phyloP scores from a whole-genome alignment of 2,329 filamentous ascomycete genomes.

The Dactylellina haptotyla region DNA sequence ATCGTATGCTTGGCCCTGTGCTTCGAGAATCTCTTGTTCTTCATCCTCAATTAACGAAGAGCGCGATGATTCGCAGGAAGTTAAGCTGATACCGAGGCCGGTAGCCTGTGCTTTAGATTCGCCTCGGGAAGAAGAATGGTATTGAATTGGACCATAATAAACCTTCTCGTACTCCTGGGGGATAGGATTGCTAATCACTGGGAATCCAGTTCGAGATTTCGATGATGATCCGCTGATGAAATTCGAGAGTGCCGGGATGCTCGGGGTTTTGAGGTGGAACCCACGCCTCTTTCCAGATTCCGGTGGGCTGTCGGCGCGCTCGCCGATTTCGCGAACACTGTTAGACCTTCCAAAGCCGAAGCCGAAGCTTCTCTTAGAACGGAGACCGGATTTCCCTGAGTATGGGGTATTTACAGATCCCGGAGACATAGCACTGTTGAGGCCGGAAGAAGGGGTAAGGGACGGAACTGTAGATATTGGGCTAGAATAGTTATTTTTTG shows the following conservation, averaged over 20 bases:
- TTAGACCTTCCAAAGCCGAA: conserved; percentile 38
- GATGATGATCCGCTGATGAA: conserved; percentile 22
- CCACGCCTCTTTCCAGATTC: conserved; percentile 28
- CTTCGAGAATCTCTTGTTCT: conserved; percentile 37
- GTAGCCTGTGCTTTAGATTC: conserved; percentile 7
- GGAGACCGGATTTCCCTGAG: conserved; percentile 26
- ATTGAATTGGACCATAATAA: not conserved
- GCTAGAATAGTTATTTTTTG: conserved; percentile 13
- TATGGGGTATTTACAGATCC: conserved; percentile 26
- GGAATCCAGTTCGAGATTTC: conserved; percentile 29
- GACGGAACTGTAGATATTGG: conserved; percentile 35
- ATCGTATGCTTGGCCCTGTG: conserved; percentile 26
- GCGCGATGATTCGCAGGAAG: conserved; percentile 23
- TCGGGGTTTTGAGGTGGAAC: conserved; percentile 37
- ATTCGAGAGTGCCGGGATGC: conserved; percentile 35
- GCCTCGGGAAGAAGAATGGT: conserved; percentile 20
- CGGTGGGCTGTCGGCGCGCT: not conserved
- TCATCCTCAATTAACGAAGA: conserved; percentile 41
- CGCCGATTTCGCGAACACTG: conserved; percentile 37
- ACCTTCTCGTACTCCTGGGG: conserved; percentile 28
- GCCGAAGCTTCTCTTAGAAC: conserved; percentile 38
- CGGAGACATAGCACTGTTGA: conserved; percentile 35
- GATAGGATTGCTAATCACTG: conserved; percentile 36
- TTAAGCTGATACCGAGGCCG: conserved; percentile 28
- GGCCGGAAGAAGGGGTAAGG: conserved; percentile 32